phyloP scores from a whole-genome alignment of 148 eudicot genomes.

The Oxyria digyna region DNA sequence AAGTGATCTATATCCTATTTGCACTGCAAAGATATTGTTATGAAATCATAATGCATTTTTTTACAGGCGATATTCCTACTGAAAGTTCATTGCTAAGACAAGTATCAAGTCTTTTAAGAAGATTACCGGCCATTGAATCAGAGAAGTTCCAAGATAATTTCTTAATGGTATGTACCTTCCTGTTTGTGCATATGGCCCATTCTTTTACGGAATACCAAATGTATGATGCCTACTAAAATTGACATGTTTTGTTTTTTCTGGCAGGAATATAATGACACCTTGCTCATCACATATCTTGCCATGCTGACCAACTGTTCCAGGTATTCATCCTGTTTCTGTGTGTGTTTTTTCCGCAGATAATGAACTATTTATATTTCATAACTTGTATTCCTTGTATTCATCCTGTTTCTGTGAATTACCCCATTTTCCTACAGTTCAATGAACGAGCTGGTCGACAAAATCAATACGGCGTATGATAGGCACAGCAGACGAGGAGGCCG shows the following conservation, averaged over 20 bases:
- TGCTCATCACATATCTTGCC: conserved; percentile 71
- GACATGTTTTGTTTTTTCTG: conserved; percentile 6
- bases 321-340: conserved; percentile 22
- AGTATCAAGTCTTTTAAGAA: conserved; percentile 88
- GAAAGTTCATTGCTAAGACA: conserved; percentile 72
- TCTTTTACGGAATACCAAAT: not conserved
- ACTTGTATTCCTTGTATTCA: too few relatives aligned
- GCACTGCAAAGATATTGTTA: not conserved
- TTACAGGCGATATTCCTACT: conserved; percentile 10
- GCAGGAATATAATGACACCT: conserved; percentile 94
- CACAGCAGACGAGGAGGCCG: conserved; percentile 87
- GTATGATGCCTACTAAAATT: not conserved
- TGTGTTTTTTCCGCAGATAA: not conserved
- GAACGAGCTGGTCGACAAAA: conserved; percentile 91
- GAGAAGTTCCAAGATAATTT: conserved; percentile 89
- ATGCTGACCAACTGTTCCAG: conserved; percentile 93
- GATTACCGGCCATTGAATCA: conserved; percentile 87
- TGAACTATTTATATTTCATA: too few relatives aligned
- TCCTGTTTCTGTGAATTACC: not conserved
- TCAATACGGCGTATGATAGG: conserved; percentile 82
- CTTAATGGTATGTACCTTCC: conserved; percentile 49
- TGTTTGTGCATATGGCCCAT: not conserved
- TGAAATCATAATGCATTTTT: not conserved
- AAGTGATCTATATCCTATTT: not conserved
- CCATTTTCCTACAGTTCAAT: conserved; percentile 41